Evolutionary conservation across 495 filamentous ascomycete genomes (phyloP), one percentile per base, ranked within the genome.

Genomic region (Penicillium nucicola): DNA sequence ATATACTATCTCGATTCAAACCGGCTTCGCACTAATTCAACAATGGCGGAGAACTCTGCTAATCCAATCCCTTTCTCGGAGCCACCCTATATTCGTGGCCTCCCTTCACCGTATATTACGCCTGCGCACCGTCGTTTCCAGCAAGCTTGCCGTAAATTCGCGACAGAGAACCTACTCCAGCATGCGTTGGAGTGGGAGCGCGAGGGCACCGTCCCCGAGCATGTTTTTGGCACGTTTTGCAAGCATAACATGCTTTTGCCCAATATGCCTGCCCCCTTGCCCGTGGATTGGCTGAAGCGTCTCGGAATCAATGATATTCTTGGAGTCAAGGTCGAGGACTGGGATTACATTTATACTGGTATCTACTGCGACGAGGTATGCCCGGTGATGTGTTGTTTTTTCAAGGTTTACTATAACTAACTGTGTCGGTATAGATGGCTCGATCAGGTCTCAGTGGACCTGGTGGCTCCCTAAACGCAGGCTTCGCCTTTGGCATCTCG

Each of bases 251-350:
- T 86, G 77, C 70, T 89, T 22, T 60, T 87, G 35, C 83, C 85
- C 0, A 80, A 76, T 30, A 72, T 89, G 42, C 80, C 84, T 0
- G 75, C 85, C 0, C 86, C 87, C 2, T 62, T 91, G 36, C 86
- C 86, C 0, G 79, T 86, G 13, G 71, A 73, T 34, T 85, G 83
- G 84, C 70, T 87, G 36, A 83, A 85, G 60, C 73, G 71, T 4
- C 52, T 85, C 22, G 85, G 83, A 2, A 81, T 90, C 39, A 66
- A 81, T 45, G 77, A 84, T 48, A 77, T 90, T 11, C 68, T 83
- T 1, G 85, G 84, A n/a, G 73, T 89, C 18, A 83, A 81, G 53
- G 82, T 90, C 5, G 85, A 88, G 56, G 84, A 89, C 9, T 90
- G 84, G 68, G 86, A 88, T 56, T 87, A 87, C 54, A 65, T 89